phyloP scores from a whole-genome alignment of 192 early-diverging fungal species.

The Coemansia sp. region DNA sequence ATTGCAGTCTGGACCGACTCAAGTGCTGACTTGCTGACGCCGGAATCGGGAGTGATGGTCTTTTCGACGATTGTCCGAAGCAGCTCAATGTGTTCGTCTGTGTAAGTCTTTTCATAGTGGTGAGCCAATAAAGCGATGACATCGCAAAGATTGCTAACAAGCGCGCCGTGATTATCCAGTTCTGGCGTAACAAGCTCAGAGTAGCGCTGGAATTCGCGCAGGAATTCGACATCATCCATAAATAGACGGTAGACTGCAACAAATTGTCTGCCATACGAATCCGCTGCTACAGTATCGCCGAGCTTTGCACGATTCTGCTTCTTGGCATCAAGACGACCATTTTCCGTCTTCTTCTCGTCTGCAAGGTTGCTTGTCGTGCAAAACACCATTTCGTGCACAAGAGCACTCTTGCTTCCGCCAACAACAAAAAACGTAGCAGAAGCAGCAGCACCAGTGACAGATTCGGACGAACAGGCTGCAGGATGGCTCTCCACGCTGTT shows the following conservation, averaged over 20 bases:
- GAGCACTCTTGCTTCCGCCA: slow-evolving; percentile 55
- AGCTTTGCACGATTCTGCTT: not conserved
- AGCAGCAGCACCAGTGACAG: too few species aligned
- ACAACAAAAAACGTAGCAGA: slow-evolving; percentile 15
- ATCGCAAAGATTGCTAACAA: slow-evolving; percentile 18
- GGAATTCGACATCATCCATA: slow-evolving; percentile 46
- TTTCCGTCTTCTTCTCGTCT: not conserved
- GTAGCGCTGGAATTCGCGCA: slow-evolving; percentile 54
- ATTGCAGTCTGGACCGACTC: slow-evolving; percentile 15
- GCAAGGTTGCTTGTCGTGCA: slow-evolving; percentile 24
- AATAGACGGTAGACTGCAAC: slow-evolving; percentile 40
- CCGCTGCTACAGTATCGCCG: not conserved
- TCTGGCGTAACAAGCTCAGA: slow-evolving; percentile 49
- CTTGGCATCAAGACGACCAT: not conserved
- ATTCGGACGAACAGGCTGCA: not conserved
- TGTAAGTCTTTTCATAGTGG: slow-evolving; percentile 24
- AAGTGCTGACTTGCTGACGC: slow-evolving; percentile 3
- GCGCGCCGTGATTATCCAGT: slow-evolving; percentile 10
- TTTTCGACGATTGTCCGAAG: slow-evolving; percentile 30
- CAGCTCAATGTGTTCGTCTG: slow-evolving; percentile 29
- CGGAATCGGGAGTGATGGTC: slow-evolving; percentile 5
- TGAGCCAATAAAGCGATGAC: slow-evolving; percentile 26
- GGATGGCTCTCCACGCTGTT: not conserved
- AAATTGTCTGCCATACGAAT: slow-evolving; percentile 34
- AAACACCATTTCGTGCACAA: slow-evolving; percentile 68